Percentiles rank a stretch among this genome's conserved stretches.
Evolutionary conservation across 441 rosid genomes (phyloP).

Genomic region (Pelargonium australe): DNA sequence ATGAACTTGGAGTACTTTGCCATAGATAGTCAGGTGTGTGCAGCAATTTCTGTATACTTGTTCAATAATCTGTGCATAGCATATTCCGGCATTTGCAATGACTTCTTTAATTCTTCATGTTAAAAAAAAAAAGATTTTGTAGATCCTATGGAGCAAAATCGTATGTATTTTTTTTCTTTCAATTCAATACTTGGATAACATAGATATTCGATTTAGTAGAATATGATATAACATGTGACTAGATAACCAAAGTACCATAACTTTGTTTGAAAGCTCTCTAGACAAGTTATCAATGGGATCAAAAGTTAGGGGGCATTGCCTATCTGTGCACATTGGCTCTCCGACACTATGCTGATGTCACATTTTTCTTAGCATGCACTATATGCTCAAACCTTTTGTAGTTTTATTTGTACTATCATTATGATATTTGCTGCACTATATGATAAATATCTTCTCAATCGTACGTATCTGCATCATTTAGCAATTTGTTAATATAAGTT

Average conservation of each 20-base stretch:
- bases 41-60: slow-evolving; percentile 5
- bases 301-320: not conserved
- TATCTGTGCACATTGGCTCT: not conserved
- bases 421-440: not conserved
- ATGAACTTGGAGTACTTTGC: slow-evolving; percentile 98
- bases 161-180: too few species aligned
- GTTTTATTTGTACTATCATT: not conserved
- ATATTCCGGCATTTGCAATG: too few species aligned
- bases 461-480: not conserved
- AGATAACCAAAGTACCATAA: not conserved
- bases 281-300: not conserved
- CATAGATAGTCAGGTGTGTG: slow-evolving; percentile 61
- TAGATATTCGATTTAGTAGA: too few species aligned
- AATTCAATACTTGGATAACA: too few species aligned
- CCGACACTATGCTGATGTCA: not conserved
- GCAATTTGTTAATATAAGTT: not conserved
- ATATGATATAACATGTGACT: not conserved
- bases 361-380: not conserved
- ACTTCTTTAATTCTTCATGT: too few species aligned
- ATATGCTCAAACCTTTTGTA: not conserved
- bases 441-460: not conserved
- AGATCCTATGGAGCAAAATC: too few species aligned
- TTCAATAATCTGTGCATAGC: slow-evolving; percentile 7
- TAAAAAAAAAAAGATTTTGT: too few species aligned
- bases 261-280: not conserved